A percentile compares a stretch with the other conserved stretches of the same genome.
These are phyloP conservation scores for Magnolia changhungtana DNA, from an alignment of 164 flowering plant genomes.

Conservation along the genomic window DNA sequence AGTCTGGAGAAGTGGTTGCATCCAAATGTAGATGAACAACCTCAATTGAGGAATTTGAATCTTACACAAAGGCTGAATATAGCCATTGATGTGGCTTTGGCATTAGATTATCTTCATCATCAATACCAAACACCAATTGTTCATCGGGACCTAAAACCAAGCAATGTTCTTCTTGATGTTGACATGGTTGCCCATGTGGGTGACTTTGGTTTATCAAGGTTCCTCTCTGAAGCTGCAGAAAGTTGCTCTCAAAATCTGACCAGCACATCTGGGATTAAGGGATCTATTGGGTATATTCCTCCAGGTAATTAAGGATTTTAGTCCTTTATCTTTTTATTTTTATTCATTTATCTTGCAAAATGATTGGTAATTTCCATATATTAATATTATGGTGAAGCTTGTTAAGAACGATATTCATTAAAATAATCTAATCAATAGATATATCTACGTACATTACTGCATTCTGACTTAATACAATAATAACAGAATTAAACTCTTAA, in stretches of 20 bases:
- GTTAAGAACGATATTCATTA: too few species aligned
- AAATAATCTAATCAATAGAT: too few species aligned
- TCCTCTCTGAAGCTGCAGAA: not conserved
- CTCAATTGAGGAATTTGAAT: not conserved
- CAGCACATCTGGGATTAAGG: conserved; percentile 17
- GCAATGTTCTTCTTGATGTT: conserved; percentile 6
- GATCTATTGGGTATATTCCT: conserved; percentile 24
- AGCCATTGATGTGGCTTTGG: conserved; percentile 4
- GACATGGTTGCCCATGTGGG: conserved; percentile 7
- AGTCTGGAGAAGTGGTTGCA: conserved; percentile 3
- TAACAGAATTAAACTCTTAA: too few species aligned
- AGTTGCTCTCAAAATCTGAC: not conserved
- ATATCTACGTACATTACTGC: too few species aligned
- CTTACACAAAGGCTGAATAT: conserved; percentile 1
- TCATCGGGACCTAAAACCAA: conserved; percentile 6
- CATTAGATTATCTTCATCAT: conserved; percentile 9
- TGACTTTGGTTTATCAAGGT: conserved; percentile 8
- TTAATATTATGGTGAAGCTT: too few species aligned
- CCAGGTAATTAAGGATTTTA: conserved; percentile 22
- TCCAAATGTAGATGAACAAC: not conserved
- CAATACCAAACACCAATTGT: not conserved
- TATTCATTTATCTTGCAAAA: not conserved
- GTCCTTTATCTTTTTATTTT: not conserved
- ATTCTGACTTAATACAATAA: too few species aligned
- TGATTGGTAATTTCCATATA: too few species aligned